These are phyloP conservation scores for Russula sp. DNA, from an alignment of 768 basidiomycete genomes.

Conservation along the genomic window DNA sequence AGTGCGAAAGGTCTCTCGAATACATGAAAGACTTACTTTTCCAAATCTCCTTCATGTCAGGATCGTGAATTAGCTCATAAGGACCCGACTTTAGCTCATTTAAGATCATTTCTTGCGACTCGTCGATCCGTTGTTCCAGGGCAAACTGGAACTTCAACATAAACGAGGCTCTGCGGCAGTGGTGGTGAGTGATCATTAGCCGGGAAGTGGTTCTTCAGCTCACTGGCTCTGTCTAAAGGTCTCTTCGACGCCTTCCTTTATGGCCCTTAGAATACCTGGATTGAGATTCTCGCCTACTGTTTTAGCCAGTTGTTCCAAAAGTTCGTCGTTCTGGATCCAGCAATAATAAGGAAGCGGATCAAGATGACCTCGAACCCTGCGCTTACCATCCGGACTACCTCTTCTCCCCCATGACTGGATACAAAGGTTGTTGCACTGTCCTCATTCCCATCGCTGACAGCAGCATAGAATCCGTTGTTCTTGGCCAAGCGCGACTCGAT, in stretches of 20 bases:
- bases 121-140: slow-evolving; percentile 10
- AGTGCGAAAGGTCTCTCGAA: not conserved
- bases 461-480: not conserved
- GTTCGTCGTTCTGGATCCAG: not conserved
- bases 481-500: slow-evolving; percentile 3
- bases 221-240: slow-evolving; percentile 13
- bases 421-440: slow-evolving; percentile 6
- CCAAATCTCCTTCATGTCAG: slow-evolving; percentile 17
- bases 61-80: slow-evolving; percentile 11
- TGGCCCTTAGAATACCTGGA: not conserved
- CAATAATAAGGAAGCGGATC: not conserved
- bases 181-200: not conserved
- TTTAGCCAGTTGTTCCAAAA: slow-evolving; percentile 7
- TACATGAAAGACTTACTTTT: slow-evolving; percentile 1
- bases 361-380: not conserved
- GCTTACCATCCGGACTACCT: slow-evolving; percentile 6
- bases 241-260: slow-evolving; percentile 4
- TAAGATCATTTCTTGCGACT: slow-evolving; percentile 15
- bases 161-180: slow-evolving; percentile 7
- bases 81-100: slow-evolving; percentile 18
- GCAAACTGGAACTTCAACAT: slow-evolving; percentile 15
- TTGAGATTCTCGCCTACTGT: slow-evolving; percentile 9
- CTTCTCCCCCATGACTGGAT: slow-evolving; percentile 10
- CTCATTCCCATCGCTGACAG: not conserved
- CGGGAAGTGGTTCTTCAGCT: not conserved